Evolutionary conservation across 495 filamentous ascomycete species (phyloP).

Genomic region (Amniculicola lignicola): DNA sequence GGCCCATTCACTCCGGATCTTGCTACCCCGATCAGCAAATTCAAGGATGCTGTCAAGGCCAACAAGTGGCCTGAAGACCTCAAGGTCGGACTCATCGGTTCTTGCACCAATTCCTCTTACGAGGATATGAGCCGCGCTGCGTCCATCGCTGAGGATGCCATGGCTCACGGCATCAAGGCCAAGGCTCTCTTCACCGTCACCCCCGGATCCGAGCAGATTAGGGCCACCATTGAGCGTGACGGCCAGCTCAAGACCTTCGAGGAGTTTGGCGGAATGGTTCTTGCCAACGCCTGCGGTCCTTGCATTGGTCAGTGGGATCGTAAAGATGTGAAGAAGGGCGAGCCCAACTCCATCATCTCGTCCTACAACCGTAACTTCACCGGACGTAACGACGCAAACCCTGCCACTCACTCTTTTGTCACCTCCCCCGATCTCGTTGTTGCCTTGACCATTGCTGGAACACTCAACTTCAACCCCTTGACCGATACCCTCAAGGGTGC

Average conservation of each 20-base stretch:
- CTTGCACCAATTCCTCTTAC: constrained; percentile 99
- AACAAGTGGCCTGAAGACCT: constrained; percentile 97
- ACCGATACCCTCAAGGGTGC: constrained; percentile 92
- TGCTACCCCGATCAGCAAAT: constrained; percentile 95
- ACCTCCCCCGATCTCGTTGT: constrained; percentile 97
- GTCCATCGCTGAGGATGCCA: constrained; percentile 90
- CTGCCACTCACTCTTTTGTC: constrained; percentile 96
- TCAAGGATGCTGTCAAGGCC: constrained; percentile 86
- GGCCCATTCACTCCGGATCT: constrained; percentile 99
- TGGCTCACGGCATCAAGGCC: constrained; percentile 89
- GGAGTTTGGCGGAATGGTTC: constrained; percentile 92
- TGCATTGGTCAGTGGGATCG: constrained; percentile 91
- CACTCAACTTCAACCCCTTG: constrained; percentile 93
- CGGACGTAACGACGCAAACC: constrained; percentile 98
- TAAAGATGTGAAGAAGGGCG: constrained; percentile 92
- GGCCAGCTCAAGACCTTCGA: constrained; percentile 95
- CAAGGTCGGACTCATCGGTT: constrained; percentile 94
- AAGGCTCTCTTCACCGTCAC: constrained; percentile 93
- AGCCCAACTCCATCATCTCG: constrained; percentile 91
- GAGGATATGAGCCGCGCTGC: constrained; percentile 98
- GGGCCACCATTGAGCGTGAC: constrained; percentile 90
- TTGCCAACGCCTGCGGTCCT: constrained; percentile 93
- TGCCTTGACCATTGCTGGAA: constrained; percentile 85
- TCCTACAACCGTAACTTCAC: constrained; percentile 99
- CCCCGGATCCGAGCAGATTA: constrained; percentile 96